Conservation (phyloP, 2,329 filamentous ascomycete species). For the Diaporthe eres region DNA sequence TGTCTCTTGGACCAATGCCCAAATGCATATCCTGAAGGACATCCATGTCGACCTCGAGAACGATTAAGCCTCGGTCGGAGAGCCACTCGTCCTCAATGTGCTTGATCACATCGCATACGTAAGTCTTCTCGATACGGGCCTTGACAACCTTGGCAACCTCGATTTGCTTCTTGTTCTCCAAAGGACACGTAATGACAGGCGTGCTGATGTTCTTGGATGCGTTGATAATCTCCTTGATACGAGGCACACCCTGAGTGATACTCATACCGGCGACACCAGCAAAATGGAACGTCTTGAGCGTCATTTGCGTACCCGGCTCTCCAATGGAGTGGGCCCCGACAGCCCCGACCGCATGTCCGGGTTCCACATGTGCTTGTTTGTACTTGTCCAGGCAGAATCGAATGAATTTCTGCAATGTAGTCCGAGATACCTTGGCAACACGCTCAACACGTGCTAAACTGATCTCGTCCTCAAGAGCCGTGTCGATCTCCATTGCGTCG, state of each 20-base stretch:
- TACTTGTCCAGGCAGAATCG: conserved; percentile 89
- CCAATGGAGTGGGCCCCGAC: conserved; percentile 98
- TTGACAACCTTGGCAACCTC: conserved; percentile 92
- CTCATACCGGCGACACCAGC: conserved; percentile 99
- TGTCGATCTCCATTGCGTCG: conserved; percentile 49
- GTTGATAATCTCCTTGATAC: conserved; percentile 99
- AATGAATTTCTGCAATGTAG: conserved; percentile 83
- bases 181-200: conserved; percentile 89
- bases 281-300: conserved; percentile 99
- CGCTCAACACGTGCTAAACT: conserved; percentile 70
- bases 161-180: conserved; percentile 82
- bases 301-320: conserved; percentile 99
- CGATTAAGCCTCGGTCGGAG: conserved; percentile 80
- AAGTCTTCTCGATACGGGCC: conserved; percentile 95
- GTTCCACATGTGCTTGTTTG: conserved; percentile 90
- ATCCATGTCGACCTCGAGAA: conserved; percentile 84
- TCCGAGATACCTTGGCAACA: conserved; percentile 85
- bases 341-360: conserved; percentile 94
- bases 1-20: conserved; percentile 80
- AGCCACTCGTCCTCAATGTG: conserved; percentile 93
- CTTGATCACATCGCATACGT: conserved; percentile 82
- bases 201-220: conserved; percentile 95
- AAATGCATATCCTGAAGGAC: conserved; percentile 86
- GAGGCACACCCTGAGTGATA: conserved; percentile 98
- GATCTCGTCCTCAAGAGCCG: conserved; percentile 44